Percentiles rank a stretch among this genome's conserved stretches.
These are phyloP conservation scores for Incumbomyces delicatus DNA, from an alignment of 2,329 filamentous ascomycete genomes.

Conservation along the genomic window DNA sequence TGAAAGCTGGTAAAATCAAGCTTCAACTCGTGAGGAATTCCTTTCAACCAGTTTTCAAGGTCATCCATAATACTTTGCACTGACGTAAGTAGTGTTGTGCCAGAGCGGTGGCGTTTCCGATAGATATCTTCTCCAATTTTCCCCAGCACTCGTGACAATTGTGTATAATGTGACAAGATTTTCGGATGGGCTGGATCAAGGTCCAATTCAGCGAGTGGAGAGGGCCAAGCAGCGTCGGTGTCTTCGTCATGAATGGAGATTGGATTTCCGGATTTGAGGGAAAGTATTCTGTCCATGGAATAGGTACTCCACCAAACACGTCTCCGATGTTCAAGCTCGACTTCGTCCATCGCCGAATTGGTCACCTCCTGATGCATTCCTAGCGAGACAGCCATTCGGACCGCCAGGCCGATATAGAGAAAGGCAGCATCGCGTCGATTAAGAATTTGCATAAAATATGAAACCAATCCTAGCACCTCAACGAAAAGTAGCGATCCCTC, in stretches of 20 bases:
- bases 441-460: slow-evolving; percentile 50
- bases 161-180: slow-evolving; percentile 43
- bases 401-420: slow-evolving; percentile 44
- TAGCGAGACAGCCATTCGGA: slow-evolving; percentile 49
- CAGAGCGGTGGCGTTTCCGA: slow-evolving; percentile 38
- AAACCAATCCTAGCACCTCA: slow-evolving; percentile 45
- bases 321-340: slow-evolving; percentile 40
- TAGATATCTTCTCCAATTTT: slow-evolving; percentile 43
- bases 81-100: slow-evolving; percentile 39
- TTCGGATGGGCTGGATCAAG: slow-evolving; percentile 37
- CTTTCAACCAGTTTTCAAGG: slow-evolving; percentile 41
- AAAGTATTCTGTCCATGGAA: slow-evolving; percentile 44
- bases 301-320: slow-evolving; percentile 50
- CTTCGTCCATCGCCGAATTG: slow-evolving; percentile 30
- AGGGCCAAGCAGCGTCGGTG: slow-evolving; percentile 35
- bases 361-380: slow-evolving; percentile 47
- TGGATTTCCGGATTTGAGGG: slow-evolving; percentile 46
- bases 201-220: slow-evolving; percentile 26
- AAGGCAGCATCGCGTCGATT: slow-evolving; percentile 46
- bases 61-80: slow-evolving; percentile 43
- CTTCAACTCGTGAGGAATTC: slow-evolving; percentile 39
- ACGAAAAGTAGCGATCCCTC: slow-evolving; percentile 46
- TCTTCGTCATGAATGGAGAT: slow-evolving; percentile 47
- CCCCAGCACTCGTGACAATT: slow-evolving; percentile 44
- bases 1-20: slow-evolving; percentile 40